Conservation (phyloP, 495 filamentous ascomycete species). For the Letharia lupina region DNA sequence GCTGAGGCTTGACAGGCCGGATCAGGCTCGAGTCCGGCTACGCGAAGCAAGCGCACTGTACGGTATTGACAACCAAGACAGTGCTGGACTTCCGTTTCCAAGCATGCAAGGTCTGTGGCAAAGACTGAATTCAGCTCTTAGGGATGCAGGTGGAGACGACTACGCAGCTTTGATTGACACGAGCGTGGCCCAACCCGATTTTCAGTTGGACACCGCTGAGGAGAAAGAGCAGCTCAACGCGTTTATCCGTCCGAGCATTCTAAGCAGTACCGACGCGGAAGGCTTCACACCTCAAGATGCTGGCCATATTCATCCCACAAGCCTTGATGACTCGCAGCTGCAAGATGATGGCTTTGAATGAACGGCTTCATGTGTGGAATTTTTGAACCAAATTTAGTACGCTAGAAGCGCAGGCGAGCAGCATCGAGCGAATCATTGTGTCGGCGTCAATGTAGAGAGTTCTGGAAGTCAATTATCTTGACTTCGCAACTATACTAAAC, state of each 20-base stretch:
- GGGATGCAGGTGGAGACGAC: not conserved
- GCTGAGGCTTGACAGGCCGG: constrained; percentile 45
- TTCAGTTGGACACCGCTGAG: not conserved
- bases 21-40: constrained; percentile 16
- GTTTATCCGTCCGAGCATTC: not conserved
- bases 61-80: not conserved
- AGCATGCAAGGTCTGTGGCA: constrained; percentile 21
- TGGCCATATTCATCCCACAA: not conserved
- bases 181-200: not conserved
- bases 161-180: not conserved
- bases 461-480: not conserved
- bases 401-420: not conserved
- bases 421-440: not conserved
- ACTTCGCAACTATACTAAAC: not conserved
- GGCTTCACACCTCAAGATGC: constrained; percentile 16
- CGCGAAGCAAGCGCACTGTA: constrained; percentile 17
- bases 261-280: constrained; percentile 4
- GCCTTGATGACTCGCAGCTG: constrained; percentile 26
- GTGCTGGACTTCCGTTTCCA: constrained; percentile 13
- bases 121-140: constrained; percentile 6
- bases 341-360: constrained; percentile 4
- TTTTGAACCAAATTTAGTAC: not conserved
- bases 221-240: constrained; percentile 9
- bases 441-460: not conserved
- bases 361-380: not conserved